Evolutionary conservation across 2,329 filamentous ascomycete genomes (phyloP).

Genomic region (Fusarium denticulatum): DNA sequence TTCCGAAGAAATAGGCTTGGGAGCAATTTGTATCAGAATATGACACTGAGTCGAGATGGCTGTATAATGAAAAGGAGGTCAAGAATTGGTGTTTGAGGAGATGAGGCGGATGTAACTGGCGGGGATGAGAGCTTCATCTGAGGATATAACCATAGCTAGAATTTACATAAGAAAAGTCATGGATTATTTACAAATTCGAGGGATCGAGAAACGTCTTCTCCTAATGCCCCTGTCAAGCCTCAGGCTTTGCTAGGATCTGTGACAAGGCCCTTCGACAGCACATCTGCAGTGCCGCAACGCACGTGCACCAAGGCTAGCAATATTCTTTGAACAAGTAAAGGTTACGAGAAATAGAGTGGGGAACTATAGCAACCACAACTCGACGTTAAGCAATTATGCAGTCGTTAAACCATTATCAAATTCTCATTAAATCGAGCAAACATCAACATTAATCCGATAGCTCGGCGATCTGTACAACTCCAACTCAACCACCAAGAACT

Average conservation of each 20-base stretch:
- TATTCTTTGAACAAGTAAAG: too few species aligned
- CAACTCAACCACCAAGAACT: neutral
- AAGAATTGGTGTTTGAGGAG: neutral
- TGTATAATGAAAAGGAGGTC: too few species aligned
- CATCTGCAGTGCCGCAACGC: too few species aligned
- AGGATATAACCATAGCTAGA: too few species aligned
- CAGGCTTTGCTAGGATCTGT: neutral
- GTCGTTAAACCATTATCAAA: too few species aligned
- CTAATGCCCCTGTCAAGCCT: neutral
- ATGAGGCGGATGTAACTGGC: too few species aligned
- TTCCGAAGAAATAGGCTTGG: neutral
- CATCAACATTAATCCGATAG: neutral
- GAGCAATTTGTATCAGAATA: fast-evolving
- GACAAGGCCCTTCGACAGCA: neutral
- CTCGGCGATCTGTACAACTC: neutral
- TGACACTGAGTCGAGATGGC: too few species aligned
- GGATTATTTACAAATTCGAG: fast-evolving
- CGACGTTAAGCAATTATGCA: neutral
- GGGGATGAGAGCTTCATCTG: neutral
- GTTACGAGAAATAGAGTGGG: too few species aligned
- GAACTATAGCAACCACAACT: too few species aligned
- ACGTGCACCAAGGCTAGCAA: too few species aligned
- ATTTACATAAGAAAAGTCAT: neutral
- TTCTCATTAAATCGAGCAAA: too few species aligned
- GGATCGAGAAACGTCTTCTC: neutral